A percentile compares a stretch with the other conserved stretches of the same genome.
phyloP scores from a whole-genome alignment of 768 basidiomycete genomes.

The Boletus tylopilopsis region DNA sequence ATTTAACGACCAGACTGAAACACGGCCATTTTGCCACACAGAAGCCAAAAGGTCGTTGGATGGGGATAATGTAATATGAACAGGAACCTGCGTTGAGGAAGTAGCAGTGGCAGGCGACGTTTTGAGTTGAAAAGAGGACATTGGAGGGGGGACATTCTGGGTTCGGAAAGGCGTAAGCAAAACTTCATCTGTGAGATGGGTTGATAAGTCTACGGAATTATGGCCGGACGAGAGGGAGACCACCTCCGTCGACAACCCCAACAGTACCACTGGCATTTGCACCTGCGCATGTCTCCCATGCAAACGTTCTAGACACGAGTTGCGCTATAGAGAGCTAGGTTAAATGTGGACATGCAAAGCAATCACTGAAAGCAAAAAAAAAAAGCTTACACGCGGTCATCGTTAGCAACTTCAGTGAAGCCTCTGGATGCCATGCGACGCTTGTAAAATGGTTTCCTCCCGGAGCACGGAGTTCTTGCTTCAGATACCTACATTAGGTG shows the following conservation, averaged over 20 bases:
- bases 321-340: conserved; percentile 34
- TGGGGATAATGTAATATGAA: conserved; percentile 63
- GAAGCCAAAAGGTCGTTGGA: conserved; percentile 55
- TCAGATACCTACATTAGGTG: conserved; percentile 68
- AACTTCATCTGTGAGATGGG: conserved; percentile 50
- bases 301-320: conserved; percentile 58
- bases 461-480: conserved; percentile 74
- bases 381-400: conserved; percentile 57
- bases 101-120: conserved; percentile 11
- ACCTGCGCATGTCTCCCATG: conserved; percentile 77
- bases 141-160: conserved; percentile 98
- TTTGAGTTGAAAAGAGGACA: conserved; percentile 64
- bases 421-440: conserved; percentile 86
- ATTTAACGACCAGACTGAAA: conserved; percentile 68
- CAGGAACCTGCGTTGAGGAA: conserved; percentile 38
- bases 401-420: conserved; percentile 57
- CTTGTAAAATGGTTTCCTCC: conserved; percentile 59
- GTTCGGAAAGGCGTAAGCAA: conserved; percentile 90
- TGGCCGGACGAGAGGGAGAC: conserved; percentile 23
- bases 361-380: not conserved
- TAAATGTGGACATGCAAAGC: conserved; percentile 1
- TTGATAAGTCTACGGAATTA: not conserved
- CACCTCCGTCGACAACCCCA: conserved; percentile 87
- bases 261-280: conserved; percentile 82
- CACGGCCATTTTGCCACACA: conserved; percentile 65